phyloP scores from a whole-genome alignment of 768 basidiomycete species.

The Tubosaeta sp. region DNA sequence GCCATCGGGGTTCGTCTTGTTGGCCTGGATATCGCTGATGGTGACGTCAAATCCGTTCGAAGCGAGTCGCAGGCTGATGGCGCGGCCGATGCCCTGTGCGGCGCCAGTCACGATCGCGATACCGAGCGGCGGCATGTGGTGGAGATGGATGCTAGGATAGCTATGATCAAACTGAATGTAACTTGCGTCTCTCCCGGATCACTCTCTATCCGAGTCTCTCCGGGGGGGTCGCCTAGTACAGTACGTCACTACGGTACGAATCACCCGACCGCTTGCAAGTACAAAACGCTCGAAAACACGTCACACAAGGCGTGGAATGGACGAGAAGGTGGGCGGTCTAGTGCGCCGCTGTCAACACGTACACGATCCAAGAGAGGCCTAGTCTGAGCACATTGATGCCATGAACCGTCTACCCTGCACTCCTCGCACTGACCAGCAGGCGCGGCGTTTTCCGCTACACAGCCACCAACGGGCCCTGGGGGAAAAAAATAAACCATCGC shows the following conservation, averaged over 20 bases:
- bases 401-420: background rate
- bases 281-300: too few relatives aligned
- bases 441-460: background rate
- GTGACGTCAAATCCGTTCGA: constrained; percentile 39
- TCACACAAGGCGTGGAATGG: too few relatives aligned
- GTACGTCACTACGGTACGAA: too few relatives aligned
- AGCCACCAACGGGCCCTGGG: background rate
- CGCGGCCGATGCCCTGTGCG: constrained; percentile 45
- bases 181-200: too few relatives aligned
- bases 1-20: constrained; percentile 2
- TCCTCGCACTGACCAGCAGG: background rate
- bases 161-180: too few relatives aligned
- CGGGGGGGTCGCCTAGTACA: background rate
- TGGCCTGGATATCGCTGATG: constrained; percentile 38
- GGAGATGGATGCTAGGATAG: too few relatives aligned
- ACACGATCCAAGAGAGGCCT: background rate
- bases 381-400: background rate
- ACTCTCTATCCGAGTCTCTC: too few relatives aligned
- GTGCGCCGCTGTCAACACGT: background rate
- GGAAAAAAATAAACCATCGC: too few relatives aligned
- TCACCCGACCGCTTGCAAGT: too few relatives aligned
- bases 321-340: too few relatives aligned
- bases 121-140: background rate
- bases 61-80: constrained; percentile 45
- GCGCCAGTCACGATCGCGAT: constrained; percentile 44